phyloP scores from a whole-genome alignment of 2,329 filamentous ascomycete species.

The Proliferodiscus dingleyae region DNA sequence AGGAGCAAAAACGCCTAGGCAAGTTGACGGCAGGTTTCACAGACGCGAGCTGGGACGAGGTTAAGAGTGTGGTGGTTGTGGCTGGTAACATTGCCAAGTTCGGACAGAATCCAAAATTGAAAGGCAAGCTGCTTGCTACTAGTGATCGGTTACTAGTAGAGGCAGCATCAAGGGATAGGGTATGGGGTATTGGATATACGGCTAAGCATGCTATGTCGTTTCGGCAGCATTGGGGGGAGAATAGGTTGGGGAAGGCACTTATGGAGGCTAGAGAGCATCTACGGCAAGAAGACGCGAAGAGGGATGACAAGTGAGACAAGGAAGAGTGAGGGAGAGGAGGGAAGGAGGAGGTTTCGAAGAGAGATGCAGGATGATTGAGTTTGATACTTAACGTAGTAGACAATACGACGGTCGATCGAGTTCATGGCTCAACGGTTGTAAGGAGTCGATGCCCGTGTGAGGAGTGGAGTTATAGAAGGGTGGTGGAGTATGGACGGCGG shows the following conservation, averaged over 20 bases:
- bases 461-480: too few relatives aligned
- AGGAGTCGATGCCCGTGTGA: too few relatives aligned
- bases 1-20: constrained; percentile 31
- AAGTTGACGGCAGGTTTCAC: constrained; percentile 27
- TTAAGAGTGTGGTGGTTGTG: constrained; percentile 25
- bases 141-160: constrained; percentile 31
- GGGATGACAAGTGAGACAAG: too few relatives aligned
- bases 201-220: constrained; percentile 29
- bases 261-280: constrained; percentile 24
- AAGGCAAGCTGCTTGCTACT: constrained; percentile 30
- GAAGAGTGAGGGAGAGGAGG: too few relatives aligned
- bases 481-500: too few relatives aligned
- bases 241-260: constrained; percentile 30
- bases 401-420: too few relatives aligned
- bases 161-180: constrained; percentile 29
- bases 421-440: too few relatives aligned
- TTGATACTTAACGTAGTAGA: too few relatives aligned
- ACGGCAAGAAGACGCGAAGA: background rate
- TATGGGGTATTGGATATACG: constrained; percentile 35
- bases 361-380: too few relatives aligned
- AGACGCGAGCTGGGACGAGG: constrained; percentile 25
- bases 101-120: constrained; percentile 28
- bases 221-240: constrained; percentile 30
- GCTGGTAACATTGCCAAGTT: constrained; percentile 34
- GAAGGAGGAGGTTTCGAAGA: too few relatives aligned